Evolutionary conservation across 1,284 basidiomycete species (phyloP).

Genomic region (Papiliotrema nemorosa): DNA sequence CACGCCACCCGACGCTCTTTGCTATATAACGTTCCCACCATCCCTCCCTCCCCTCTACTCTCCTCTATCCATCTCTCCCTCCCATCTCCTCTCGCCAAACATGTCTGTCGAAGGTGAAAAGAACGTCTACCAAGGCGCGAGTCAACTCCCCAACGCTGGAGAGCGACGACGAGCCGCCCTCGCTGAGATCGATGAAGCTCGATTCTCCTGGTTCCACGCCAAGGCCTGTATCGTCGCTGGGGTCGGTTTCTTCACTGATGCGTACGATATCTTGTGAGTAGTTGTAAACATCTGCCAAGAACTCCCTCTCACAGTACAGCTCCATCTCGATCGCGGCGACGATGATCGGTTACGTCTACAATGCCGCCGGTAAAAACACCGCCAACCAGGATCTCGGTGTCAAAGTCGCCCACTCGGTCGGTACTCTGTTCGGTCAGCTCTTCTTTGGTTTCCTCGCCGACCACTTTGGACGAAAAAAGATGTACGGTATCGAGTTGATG

Average conservation of each 20-base stretch:
- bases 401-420: slow-evolving; percentile 60
- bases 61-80: no score
- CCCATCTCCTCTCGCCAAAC: background rate
- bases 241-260: slow-evolving; percentile 49
- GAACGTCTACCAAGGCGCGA: background rate
- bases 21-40: no score
- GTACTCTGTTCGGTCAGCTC: slow-evolving; percentile 52
- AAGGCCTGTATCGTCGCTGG: slow-evolving; percentile 52
- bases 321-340: slow-evolving; percentile 65
- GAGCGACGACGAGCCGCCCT: slow-evolving; percentile 64
- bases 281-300: background rate
- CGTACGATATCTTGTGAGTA: slow-evolving; percentile 48
- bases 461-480: slow-evolving; percentile 50
- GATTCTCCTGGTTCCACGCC: slow-evolving; percentile 58
- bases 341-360: slow-evolving; percentile 76
- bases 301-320: background rate
- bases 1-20: no score
- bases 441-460: slow-evolving; percentile 53
- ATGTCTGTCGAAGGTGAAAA: background rate
- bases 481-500: slow-evolving; percentile 53
- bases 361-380: slow-evolving; percentile 49
- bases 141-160: slow-evolving; percentile 24
- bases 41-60: no score
- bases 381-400: slow-evolving; percentile 63
- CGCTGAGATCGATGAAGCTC: slow-evolving; percentile 70